Evolutionary conservation across 2,329 filamentous ascomycete species (phyloP).

Genomic region (Phyllachora maydis): DNA sequence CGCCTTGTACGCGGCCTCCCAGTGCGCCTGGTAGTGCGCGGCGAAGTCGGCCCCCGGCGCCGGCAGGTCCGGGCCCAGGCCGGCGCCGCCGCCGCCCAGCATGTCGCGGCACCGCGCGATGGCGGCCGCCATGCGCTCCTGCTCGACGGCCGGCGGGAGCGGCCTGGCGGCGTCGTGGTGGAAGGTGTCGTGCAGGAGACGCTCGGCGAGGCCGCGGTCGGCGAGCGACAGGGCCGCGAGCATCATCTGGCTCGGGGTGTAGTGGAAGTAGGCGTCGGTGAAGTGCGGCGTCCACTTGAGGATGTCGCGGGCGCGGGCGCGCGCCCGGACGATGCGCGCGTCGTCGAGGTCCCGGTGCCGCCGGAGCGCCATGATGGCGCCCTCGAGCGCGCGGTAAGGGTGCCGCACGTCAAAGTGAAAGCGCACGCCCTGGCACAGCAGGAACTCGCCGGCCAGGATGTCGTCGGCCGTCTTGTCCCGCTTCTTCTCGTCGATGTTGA

Average conservation of each 20-base stretch:
- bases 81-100: too few species aligned
- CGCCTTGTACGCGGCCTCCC: too few species aligned
- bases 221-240: conserved; percentile 60
- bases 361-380: conserved; percentile 64
- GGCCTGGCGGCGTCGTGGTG: conserved; percentile 7
- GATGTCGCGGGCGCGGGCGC: conserved; percentile 50
- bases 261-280: conserved; percentile 94
- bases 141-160: conserved; percentile 5
- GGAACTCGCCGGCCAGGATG: conserved; percentile 77
- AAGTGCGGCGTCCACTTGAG: conserved; percentile 65
- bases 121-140: conserved; percentile 12
- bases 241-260: conserved; percentile 86
- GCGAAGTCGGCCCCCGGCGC: conserved; percentile 32
- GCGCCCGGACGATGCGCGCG: conserved; percentile 34
- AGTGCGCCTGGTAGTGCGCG: too few species aligned
- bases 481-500: conserved; percentile 46
- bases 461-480: conserved; percentile 57
- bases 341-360: conserved; percentile 41
- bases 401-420: conserved; percentile 90
- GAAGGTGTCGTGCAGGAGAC: conserved; percentile 21
- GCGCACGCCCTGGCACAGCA: conserved; percentile 76
- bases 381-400: conserved; percentile 73
- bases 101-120: conserved; percentile 30
- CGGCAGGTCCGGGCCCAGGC: conserved; percentile 35
- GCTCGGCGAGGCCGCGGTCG: conserved; percentile 40